Conservation (phyloP, 2,329 filamentous ascomycete species). For the Aureobasidium sp. region DNA sequence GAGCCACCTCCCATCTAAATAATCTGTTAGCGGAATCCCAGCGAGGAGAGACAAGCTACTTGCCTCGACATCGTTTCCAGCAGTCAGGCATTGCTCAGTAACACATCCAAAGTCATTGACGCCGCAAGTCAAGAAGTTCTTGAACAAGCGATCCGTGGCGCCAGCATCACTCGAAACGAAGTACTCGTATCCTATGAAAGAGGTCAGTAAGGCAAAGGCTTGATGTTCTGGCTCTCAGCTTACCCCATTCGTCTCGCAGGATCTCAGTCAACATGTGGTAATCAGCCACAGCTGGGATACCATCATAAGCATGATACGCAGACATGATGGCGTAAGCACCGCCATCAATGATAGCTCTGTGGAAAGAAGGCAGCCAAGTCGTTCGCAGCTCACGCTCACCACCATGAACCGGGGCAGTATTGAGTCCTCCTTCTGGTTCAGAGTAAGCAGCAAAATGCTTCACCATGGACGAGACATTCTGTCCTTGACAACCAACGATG, state of each 20-base stretch:
- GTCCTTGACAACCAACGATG: slow-evolving; percentile 54
- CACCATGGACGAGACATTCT: slow-evolving; percentile 62
- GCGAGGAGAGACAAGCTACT: neutral
- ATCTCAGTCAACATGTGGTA: slow-evolving; percentile 61
- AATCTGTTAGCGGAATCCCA: neutral
- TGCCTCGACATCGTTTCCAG: slow-evolving; percentile 61
- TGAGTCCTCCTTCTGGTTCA: slow-evolving; percentile 63
- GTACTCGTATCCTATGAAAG: slow-evolving; percentile 51
- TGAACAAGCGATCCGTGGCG: slow-evolving; percentile 61
- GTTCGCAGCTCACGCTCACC: slow-evolving; percentile 50
- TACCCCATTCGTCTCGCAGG: slow-evolving; percentile 59
- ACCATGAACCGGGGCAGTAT: slow-evolving; percentile 54
- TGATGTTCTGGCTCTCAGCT: neutral
- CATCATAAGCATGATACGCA: slow-evolving; percentile 66
- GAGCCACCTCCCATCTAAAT: slow-evolving; percentile 53
- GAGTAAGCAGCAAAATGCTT: slow-evolving; percentile 70
- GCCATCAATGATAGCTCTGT: slow-evolving; percentile 62
- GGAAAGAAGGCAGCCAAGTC: slow-evolving; percentile 53
- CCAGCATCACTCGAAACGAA: slow-evolving; percentile 62
- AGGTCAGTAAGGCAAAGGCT: neutral
- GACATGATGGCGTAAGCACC: slow-evolving; percentile 64
- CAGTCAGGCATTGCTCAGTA: slow-evolving; percentile 55
- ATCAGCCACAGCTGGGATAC: slow-evolving; percentile 59
- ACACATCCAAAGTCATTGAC: slow-evolving; percentile 56
- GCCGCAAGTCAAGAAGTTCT: slow-evolving; percentile 57